These are phyloP conservation scores for Paraphaeosphaeria minitans DNA, from an alignment of 2,329 filamentous ascomycete genomes.

Conservation along the genomic window DNA sequence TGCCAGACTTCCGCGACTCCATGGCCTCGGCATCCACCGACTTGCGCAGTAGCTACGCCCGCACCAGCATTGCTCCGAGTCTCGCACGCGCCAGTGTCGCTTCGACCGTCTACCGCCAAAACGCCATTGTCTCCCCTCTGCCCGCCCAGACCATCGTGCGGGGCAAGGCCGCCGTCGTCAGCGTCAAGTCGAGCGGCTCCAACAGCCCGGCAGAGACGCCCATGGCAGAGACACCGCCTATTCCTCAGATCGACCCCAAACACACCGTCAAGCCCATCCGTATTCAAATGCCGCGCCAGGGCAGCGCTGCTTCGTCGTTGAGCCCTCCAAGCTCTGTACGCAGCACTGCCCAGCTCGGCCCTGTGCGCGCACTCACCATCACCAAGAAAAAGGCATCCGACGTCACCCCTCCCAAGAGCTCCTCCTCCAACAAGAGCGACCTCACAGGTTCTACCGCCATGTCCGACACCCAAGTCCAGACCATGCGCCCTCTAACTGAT, in stretches of 20 bases:
- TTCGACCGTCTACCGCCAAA: constrained; percentile 92
- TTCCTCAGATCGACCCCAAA: constrained; percentile 72
- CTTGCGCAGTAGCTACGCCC: constrained; percentile 52
- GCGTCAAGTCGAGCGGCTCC: constrained; percentile 74
- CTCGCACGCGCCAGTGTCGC: constrained; percentile 68
- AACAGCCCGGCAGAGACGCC: constrained; percentile 57
- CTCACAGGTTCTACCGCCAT: constrained; percentile 29
- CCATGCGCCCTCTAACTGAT: constrained; percentile 36
- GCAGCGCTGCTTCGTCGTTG: constrained; percentile 23
- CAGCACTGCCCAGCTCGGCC: constrained; percentile 48
- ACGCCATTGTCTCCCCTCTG: constrained; percentile 77
- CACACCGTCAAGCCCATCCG: constrained; percentile 40
- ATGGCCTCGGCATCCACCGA: constrained; percentile 80
- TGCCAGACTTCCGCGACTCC: constrained; percentile 88
- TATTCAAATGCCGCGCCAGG: constrained; percentile 50
- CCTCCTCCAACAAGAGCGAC: constrained; percentile 26
- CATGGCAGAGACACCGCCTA: constrained; percentile 66
- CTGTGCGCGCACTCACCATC: constrained; percentile 54
- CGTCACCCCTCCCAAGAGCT: constrained; percentile 35
- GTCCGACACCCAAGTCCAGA: constrained; percentile 22
- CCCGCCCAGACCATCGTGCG: constrained; percentile 86
- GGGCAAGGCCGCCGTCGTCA: constrained; percentile 90
- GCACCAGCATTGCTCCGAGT: constrained; percentile 56
- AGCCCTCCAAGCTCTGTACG: constrained; percentile 45
- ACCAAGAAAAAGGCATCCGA: constrained; percentile 45